Evolutionary conservation across 495 filamentous ascomycete genomes (phyloP).

Genomic region (Daldinia grandis): DNA sequence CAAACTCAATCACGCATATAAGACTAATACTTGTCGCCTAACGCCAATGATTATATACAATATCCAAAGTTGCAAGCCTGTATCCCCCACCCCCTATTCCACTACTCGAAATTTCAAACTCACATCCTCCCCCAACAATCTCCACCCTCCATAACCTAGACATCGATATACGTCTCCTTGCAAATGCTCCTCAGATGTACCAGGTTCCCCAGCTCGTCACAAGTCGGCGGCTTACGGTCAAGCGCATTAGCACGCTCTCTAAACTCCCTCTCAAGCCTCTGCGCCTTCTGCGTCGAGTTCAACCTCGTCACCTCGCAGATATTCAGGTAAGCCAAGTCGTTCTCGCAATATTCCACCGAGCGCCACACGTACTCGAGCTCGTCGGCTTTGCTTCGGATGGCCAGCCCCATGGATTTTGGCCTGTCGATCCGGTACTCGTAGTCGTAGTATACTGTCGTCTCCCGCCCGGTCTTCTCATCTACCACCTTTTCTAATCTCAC

Average conservation of each 20-base stretch:
- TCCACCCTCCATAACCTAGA: background rate
- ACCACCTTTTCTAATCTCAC: background rate
- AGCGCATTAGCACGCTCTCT: background rate
- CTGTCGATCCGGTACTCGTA: slow-evolving; percentile 1
- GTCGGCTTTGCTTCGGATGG: background rate
- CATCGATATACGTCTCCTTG: background rate
- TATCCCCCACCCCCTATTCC: background rate
- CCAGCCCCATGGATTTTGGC: background rate
- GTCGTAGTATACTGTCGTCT: background rate
- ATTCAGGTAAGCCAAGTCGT: slow-evolving; percentile 9
- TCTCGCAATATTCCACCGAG: slow-evolving; percentile 1
- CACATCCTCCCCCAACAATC: background rate
- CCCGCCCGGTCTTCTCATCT: background rate
- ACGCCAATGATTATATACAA: no score
- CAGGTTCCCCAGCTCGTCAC: background rate
- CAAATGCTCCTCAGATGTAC: background rate
- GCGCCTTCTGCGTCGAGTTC: background rate
- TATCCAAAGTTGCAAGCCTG: background rate
- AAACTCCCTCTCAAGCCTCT: background rate
- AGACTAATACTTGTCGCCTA: no score
- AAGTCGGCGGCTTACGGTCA: background rate
- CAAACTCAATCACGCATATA: background rate
- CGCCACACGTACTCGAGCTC: slow-evolving; percentile 9
- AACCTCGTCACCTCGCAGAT: slow-evolving; percentile 2
- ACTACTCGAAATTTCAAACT: background rate